Conservation (phyloP, 1,284 basidiomycete genomes). For the Boletus smithii region DNA sequence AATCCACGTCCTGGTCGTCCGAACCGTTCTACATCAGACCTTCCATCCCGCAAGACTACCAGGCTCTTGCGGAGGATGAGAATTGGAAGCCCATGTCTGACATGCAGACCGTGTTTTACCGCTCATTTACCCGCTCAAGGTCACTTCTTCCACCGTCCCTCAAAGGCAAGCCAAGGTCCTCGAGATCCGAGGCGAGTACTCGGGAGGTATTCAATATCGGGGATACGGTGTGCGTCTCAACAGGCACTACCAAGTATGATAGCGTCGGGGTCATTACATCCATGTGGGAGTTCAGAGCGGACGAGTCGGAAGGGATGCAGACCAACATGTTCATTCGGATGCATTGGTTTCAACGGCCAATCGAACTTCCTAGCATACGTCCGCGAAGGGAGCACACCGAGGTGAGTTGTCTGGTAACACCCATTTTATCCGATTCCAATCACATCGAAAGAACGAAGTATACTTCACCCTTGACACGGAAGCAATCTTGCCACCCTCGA, state of each 20-base stretch:
- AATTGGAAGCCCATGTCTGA: constrained; percentile 19
- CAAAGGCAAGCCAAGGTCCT: constrained; percentile 26
- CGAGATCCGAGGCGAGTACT: constrained; percentile 16
- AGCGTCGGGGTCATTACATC: constrained; percentile 65
- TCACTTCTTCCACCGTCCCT: constrained; percentile 17
- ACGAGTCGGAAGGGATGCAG: constrained; percentile 27
- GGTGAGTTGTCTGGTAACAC: constrained; percentile 37
- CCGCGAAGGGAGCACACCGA: constrained; percentile 53
- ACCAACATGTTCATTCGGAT: constrained; percentile 50
- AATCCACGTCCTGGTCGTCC: constrained; percentile 41
- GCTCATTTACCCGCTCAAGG: constrained; percentile 31
- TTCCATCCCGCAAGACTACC: constrained; percentile 31
- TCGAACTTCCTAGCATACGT: constrained; percentile 55
- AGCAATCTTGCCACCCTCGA: constrained; percentile 46
- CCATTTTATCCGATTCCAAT: constrained; percentile 1
- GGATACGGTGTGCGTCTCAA: constrained; percentile 63
- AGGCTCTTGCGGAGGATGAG: constrained; percentile 37
- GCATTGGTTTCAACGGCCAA: constrained; percentile 69
- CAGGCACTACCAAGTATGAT: constrained; percentile 44
- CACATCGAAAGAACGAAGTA: constrained; percentile 56
- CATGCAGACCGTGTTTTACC: constrained; percentile 31
- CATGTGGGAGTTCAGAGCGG: constrained; percentile 53
- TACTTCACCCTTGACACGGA: constrained; percentile 57
- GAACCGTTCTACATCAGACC: constrained; percentile 39
- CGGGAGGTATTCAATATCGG: constrained; percentile 48